phyloP scores from a whole-genome alignment of 108 stramenopile genomes.

The Skeletonema marinoi region DNA sequence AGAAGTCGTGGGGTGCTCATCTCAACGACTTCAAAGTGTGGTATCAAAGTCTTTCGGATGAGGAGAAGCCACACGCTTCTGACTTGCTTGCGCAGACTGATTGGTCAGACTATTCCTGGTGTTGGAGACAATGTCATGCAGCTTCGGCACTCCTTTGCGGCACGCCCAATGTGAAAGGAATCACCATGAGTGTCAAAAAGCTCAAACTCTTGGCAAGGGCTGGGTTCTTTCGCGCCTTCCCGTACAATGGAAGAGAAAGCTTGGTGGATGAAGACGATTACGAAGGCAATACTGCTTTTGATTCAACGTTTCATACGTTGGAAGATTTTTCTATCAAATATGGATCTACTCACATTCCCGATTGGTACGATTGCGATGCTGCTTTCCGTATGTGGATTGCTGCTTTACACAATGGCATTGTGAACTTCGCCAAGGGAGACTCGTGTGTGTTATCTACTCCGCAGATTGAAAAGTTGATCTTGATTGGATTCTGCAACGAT shows the following conservation, averaged over 20 bases:
- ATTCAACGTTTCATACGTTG: constrained; percentile 19
- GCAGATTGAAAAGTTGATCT: constrained; percentile 42
- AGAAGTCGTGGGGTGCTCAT: constrained; percentile 21
- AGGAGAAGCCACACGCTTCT: constrained; percentile 7
- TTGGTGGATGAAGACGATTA: constrained; percentile 38
- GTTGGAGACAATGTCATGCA: constrained; percentile 33
- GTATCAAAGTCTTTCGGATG: constrained; percentile 8
- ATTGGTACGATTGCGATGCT: constrained; percentile 13
- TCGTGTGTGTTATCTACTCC: constrained; percentile 33
- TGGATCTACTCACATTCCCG: constrained; percentile 41
- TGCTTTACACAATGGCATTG: constrained; percentile 18
- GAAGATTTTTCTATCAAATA: constrained; percentile 29
- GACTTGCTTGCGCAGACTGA: constrained; percentile 6
- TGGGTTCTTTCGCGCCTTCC: constrained; percentile 36
- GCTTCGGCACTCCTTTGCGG: constrained; percentile 33
- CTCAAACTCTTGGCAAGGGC: constrained; percentile 19
- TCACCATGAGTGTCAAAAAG: constrained; percentile 36
- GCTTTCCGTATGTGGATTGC: constrained; percentile 24
- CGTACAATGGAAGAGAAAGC: constrained; percentile 26
- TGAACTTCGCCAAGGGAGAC: constrained; percentile 25
- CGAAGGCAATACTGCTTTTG: constrained; percentile 27
- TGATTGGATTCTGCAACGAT: constrained; percentile 44
- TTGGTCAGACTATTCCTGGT: constrained; percentile 38
- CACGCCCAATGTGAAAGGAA: constrained; percentile 28
- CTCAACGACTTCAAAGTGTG: constrained; percentile 21